These are phyloP conservation scores for Aspergillus neoniger DNA, from an alignment of 2,329 filamentous ascomycete species.

Conservation along the genomic window DNA sequence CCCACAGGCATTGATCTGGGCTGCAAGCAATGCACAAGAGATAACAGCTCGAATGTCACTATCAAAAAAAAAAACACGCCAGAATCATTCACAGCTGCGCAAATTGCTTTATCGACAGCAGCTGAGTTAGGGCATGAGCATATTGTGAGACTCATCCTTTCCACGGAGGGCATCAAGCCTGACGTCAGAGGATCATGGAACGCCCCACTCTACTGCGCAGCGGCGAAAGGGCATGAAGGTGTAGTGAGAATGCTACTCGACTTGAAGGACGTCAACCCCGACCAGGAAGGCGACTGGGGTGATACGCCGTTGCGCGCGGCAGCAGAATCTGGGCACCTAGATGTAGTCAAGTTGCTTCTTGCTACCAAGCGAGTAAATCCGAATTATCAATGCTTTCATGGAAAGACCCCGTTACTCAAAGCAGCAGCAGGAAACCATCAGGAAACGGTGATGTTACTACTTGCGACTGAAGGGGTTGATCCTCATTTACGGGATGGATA, in stretches of 20 bases:
- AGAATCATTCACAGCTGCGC: no score
- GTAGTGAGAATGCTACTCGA: background rate
- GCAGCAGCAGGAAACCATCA: background rate
- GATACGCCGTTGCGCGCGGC: background rate
- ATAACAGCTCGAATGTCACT: slow-evolving; percentile 17
- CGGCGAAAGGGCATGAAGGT: background rate
- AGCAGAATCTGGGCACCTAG: background rate
- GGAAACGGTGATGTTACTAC: background rate
- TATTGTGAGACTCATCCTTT: background rate
- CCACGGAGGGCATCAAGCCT: background rate
- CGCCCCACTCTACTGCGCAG: background rate
- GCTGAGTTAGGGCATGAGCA: background rate
- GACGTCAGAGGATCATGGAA: no score
- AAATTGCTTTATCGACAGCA: background rate
- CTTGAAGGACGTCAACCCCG: background rate
- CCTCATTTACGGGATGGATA: background rate
- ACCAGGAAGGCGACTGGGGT: background rate
- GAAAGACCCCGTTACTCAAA: background rate
- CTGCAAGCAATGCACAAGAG: slow-evolving; percentile 16
- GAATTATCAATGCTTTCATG: no score
- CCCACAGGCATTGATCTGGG: slow-evolving; percentile 24
- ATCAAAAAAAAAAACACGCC: slow-evolving; percentile 6
- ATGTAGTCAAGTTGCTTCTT: background rate
- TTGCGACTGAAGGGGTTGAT: background rate
- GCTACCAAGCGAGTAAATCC: background rate